Percentiles rank a stretch among this genome's conserved stretches.
These are phyloP conservation scores for Calonectria hongkongensis DNA, from an alignment of 2,329 filamentous ascomycete species.

Conservation along the genomic window DNA sequence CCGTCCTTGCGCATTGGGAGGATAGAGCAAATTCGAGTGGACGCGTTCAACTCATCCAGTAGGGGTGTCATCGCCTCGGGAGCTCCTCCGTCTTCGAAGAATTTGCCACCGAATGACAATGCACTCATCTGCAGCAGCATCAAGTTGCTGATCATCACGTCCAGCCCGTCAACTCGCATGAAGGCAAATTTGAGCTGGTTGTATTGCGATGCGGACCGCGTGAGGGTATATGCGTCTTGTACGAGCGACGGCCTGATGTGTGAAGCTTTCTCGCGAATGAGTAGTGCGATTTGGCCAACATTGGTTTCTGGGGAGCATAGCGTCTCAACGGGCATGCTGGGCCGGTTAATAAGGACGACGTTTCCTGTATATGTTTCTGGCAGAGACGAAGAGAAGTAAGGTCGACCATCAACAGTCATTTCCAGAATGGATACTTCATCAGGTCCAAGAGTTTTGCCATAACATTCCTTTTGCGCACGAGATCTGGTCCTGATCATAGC, in stretches of 20 bases:
- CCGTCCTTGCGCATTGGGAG: slow-evolving; percentile 55
- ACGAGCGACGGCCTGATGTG: slow-evolving; percentile 53
- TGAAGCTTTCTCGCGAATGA: slow-evolving; percentile 50
- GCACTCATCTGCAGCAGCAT: not conserved
- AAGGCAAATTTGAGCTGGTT: not conserved
- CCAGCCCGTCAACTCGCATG: not conserved
- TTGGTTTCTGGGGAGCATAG: slow-evolving; percentile 54
- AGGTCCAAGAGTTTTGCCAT: slow-evolving; percentile 39
- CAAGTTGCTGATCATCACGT: slow-evolving; percentile 3
- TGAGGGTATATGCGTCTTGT: slow-evolving; percentile 55
- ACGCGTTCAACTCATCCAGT: slow-evolving; percentile 23
- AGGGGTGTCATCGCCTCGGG: not conserved
- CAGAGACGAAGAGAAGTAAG: slow-evolving; percentile 55
- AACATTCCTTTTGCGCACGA: slow-evolving; percentile 53
- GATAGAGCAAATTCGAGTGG: slow-evolving; percentile 53
- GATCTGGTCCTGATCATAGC: slow-evolving; percentile 58
- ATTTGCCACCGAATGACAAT: not conserved
- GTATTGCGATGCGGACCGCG: slow-evolving; percentile 36
- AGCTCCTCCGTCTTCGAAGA: not conserved
- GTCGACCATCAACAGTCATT: slow-evolving; percentile 56
- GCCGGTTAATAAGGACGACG: slow-evolving; percentile 53
- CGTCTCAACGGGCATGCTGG: slow-evolving; percentile 48
- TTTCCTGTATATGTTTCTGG: slow-evolving; percentile 54
- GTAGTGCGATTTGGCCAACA: slow-evolving; percentile 50
- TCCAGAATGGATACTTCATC: slow-evolving; percentile 59